Conservation (phyloP, 208 protist genomes). For the Tetramitus jugosus region DNA sequence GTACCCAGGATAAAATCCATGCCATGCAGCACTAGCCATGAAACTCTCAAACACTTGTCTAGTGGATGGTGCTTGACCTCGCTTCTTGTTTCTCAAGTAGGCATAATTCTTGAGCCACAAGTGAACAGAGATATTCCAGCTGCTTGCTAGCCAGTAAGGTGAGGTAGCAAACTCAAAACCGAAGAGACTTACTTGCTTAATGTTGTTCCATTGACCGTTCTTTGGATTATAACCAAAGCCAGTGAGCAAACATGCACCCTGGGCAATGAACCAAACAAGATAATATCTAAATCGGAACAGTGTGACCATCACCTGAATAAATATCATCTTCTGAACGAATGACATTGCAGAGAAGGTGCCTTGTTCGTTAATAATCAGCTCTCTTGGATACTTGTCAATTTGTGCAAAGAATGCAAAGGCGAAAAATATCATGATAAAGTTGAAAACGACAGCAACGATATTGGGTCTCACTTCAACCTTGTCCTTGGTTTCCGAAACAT, state of each 20-base stretch:
- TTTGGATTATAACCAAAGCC: background rate
- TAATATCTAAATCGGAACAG: too few species aligned
- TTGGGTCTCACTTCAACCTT: too few species aligned
- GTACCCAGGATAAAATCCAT: conserved; percentile 21
- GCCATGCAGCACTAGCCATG: background rate
- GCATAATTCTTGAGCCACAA: conserved; percentile 8
- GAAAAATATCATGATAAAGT: too few species aligned
- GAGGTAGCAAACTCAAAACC: background rate
- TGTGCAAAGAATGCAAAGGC: too few species aligned
- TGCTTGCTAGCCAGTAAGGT: background rate
- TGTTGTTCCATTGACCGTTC: background rate
- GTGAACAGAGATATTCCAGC: background rate
- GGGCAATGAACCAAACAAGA: background rate
- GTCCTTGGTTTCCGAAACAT: too few species aligned
- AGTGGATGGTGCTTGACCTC: too few species aligned
- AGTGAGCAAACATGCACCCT: background rate
- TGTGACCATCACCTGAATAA: too few species aligned
- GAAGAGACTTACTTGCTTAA: background rate
- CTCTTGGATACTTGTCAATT: too few species aligned
- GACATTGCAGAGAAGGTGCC: too few species aligned
- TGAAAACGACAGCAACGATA: too few species aligned
- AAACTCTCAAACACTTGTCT: background rate
- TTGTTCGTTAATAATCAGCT: too few species aligned
- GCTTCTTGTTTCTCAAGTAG: background rate
- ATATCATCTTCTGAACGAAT: too few species aligned